Conservation (phyloP, 148 eudicot genomes). For the Rheum nobile region DNA sequence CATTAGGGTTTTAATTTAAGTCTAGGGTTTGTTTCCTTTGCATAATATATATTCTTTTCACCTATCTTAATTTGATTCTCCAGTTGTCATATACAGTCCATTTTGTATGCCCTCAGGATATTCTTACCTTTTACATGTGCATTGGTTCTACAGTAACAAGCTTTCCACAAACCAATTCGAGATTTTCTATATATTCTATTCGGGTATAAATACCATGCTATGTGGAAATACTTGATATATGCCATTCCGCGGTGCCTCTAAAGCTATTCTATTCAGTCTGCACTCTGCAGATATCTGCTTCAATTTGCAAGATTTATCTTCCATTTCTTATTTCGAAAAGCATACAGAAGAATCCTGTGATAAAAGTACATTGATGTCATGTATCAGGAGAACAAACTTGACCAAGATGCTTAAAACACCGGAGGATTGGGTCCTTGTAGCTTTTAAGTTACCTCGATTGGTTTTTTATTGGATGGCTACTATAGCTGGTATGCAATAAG, state of each 20-base stretch:
- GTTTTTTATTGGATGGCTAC: background rate
- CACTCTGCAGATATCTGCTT: background rate
- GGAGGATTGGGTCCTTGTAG: background rate
- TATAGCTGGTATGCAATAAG: background rate
- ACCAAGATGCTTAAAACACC: background rate
- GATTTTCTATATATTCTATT: background rate
- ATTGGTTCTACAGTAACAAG: background rate
- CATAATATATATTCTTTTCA: background rate
- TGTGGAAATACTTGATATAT: too few relatives aligned
- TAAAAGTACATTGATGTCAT: background rate
- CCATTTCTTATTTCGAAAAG: background rate
- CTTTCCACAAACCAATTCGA: too few relatives aligned
- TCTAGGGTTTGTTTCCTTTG: background rate
- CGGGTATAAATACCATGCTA: background rate
- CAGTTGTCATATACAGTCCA: background rate
- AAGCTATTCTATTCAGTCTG: too few relatives aligned
- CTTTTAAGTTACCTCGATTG: background rate
- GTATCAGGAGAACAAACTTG: background rate
- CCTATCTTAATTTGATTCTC: background rate
- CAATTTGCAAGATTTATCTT: background rate
- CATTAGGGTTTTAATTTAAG: background rate
- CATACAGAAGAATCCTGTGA: background rate
- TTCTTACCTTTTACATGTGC: too few relatives aligned
- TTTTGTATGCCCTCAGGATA: too few relatives aligned
- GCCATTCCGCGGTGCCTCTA: too few relatives aligned